Evolutionary conservation across 768 basidiomycete species (phyloP).

Genomic region (Suillus sp.): DNA sequence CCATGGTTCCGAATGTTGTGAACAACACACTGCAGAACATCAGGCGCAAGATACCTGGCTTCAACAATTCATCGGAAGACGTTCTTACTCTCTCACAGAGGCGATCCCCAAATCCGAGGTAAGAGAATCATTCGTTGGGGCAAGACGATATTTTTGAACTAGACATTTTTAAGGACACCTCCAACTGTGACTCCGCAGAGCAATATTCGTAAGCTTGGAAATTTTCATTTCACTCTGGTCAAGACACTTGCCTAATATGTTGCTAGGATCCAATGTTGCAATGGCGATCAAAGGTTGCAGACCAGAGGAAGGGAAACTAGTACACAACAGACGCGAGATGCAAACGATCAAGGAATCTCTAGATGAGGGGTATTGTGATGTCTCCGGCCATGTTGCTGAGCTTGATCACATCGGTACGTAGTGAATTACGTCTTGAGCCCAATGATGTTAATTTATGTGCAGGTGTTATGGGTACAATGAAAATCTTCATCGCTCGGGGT

Average conservation of each 20-base stretch:
- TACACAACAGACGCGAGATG: conserved; percentile 70
- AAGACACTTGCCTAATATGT: conserved; percentile 11
- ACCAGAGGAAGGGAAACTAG: conserved; percentile 60
- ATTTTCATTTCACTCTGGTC: conserved; percentile 1
- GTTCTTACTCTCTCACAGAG: background rate
- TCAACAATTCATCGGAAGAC: conserved; percentile 17
- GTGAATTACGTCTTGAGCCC: background rate
- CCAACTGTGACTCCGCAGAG: conserved; percentile 42
- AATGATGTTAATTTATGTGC: conserved; percentile 12
- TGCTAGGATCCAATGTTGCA: conserved; percentile 59
- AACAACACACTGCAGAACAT: conserved; percentile 28
- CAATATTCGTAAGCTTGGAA: conserved; percentile 41
- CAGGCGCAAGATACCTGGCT: conserved; percentile 27
- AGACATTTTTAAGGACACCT: conserved; percentile 17
- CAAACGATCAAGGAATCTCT: conserved; percentile 70
- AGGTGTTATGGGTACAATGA: conserved; percentile 66
- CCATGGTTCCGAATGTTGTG: conserved; percentile 12
- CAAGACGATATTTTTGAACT: background rate
- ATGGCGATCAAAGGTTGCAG: conserved; percentile 74
- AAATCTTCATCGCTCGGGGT: conserved; percentile 69
- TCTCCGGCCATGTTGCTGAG: conserved; percentile 64
- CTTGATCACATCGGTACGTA: conserved; percentile 60
- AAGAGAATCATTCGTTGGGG: background rate
- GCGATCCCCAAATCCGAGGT: conserved; percentile 2
- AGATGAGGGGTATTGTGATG: conserved; percentile 84